Conservation (phyloP, 1,284 basidiomycete species). For the Golubevia pallescens region DNA sequence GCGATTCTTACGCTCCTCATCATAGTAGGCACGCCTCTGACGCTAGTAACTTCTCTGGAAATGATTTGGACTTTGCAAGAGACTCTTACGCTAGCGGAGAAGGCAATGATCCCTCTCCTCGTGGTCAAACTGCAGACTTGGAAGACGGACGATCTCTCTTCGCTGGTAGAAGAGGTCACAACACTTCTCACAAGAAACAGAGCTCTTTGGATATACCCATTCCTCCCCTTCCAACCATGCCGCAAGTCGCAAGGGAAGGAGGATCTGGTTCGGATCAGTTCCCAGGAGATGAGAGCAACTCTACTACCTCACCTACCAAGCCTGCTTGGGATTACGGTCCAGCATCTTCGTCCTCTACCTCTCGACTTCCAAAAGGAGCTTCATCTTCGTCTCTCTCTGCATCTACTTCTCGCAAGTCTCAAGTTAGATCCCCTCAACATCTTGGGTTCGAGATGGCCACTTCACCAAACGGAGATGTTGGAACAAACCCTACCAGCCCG, state of each 20-base stretch:
- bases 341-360: background rate
- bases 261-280: background rate
- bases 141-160: background rate
- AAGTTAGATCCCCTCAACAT: background rate
- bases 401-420: background rate
- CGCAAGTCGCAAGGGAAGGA: background rate
- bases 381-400: background rate
- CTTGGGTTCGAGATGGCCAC: conserved; percentile 23
- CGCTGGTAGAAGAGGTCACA: background rate
- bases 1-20: conserved; percentile 18
- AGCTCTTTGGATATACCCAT: background rate
- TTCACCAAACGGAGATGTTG: conserved; percentile 3
- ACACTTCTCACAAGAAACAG: background rate
- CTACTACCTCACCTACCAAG: no score
- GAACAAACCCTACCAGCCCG: conserved; percentile 7
- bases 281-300: background rate
- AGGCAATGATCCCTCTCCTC: background rate
- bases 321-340: no score
- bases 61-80: background rate
- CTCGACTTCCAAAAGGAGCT: background rate
- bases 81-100: background rate
- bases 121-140: background rate
- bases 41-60: conserved; percentile 13
- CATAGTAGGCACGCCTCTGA: conserved; percentile 17
- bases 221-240: background rate